Evolutionary conservation across 495 filamentous ascomycete genomes (phyloP).

Genomic region (Penicillium manginii): DNA sequence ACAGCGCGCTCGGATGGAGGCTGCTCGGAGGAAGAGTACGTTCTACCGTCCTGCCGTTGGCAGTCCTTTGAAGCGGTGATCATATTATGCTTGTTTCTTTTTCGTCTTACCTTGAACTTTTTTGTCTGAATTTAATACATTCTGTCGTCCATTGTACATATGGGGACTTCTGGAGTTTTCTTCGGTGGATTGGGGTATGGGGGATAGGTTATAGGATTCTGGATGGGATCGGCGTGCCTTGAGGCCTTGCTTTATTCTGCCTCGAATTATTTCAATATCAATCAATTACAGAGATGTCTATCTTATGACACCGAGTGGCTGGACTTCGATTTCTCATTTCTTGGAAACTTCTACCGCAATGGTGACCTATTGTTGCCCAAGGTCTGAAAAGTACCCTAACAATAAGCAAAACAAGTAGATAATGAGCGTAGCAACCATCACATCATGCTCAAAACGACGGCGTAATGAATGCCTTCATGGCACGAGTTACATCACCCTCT

Average conservation of each 20-base stretch:
- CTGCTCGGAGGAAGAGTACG: constrained; percentile 78
- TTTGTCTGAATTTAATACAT: constrained; percentile 12
- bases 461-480: constrained; percentile 66
- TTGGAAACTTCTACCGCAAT: no score
- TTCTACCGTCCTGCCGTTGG: constrained; percentile 79
- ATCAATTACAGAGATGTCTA: neutral
- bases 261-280: neutral
- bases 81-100: constrained; percentile 5
- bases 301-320: no score
- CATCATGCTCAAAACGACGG: constrained; percentile 35
- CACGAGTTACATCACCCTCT: constrained; percentile 74
- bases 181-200: constrained; percentile 1
- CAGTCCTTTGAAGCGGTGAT: constrained; percentile 62
- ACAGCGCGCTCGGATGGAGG: constrained; percentile 68
- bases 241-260: neutral
- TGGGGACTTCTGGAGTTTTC: constrained; percentile 16
- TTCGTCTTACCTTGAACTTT: neutral
- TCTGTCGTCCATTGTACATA: constrained; percentile 25
- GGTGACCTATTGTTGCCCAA: no score
- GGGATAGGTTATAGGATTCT: neutral
- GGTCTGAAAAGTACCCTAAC: no score
- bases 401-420: neutral
- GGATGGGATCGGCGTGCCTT: neutral
- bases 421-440: neutral
- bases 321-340: no score